Base-by-base conservation (phyloP, 352 stramenopile species). In the Globisporangium iwayamae region DNA sequence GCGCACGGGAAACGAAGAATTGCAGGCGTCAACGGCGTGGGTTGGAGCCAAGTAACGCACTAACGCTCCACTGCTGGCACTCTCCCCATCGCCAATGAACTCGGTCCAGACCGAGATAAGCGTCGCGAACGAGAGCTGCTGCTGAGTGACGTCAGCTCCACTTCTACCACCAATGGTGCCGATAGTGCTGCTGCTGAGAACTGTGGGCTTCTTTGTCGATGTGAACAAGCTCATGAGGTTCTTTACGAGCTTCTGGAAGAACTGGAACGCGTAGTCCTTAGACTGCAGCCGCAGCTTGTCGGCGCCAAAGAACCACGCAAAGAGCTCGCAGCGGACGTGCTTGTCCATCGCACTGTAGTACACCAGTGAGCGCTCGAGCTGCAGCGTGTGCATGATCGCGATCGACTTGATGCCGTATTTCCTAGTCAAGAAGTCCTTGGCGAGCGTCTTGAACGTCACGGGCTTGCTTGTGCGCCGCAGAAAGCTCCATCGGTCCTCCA, bases 341-440 rank as follows among this genome's bases (percentile, higher is more conserved):
- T 75, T 72, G n/a, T 81, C 70, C 5, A 70, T 78, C 3, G 66
- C 64, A 25, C 56, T 64, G 63, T 85, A 89, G 52, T 87, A 71
- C 3, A 86, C 53, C n/a, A 91, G 71, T 13, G 82, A 91, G 6
- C 79, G 78, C 58, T 91, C 80, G 10, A 91, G 77, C 63, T 91
- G 82, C 43, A 88, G 54, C 16, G 78, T 75, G 63, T 91, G 73
- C 76, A 89, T 87, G 32, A 83, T 62, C 1, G 82, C 82, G 39
- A 91, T 89, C 11, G 82, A 88, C 57, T 87, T 88, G 56, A 91
- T 89, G 25, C 82, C 82, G 52, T 91, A 91, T 62, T 89, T 89
- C 16, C 82, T 79, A 10, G 71, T 67, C 14, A 91, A 70, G 36
- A 78, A 83, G 59, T 91, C 80, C 43, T 87, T 86, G 0, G 75